Evolutionary conservation across 768 basidiomycete genomes (phyloP).

Genomic region (Gloeostereum incarnatum): DNA sequence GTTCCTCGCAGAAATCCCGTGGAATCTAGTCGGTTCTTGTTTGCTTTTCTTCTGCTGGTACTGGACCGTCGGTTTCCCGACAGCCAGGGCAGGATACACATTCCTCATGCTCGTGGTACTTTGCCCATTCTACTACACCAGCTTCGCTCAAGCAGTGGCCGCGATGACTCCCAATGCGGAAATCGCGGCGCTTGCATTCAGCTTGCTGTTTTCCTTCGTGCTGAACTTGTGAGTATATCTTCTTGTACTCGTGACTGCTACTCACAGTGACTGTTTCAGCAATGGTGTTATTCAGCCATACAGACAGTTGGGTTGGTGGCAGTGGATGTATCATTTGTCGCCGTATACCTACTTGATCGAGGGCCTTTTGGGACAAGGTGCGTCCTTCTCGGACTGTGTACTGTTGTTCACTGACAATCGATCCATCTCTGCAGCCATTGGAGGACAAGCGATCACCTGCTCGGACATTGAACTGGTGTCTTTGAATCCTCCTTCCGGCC

Average conservation of each 20-base stretch:
- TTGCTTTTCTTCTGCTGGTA: slow-evolving; percentile 63
- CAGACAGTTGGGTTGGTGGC: slow-evolving; percentile 55
- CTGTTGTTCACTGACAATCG: not conserved
- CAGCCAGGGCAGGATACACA: slow-evolving; percentile 47
- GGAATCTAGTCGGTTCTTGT: slow-evolving; percentile 49
- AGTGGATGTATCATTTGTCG: slow-evolving; percentile 56
- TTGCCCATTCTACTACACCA: slow-evolving; percentile 55
- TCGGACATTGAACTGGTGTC: slow-evolving; percentile 39
- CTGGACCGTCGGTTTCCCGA: slow-evolving; percentile 57
- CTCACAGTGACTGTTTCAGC: slow-evolving; percentile 16
- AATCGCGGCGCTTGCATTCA: slow-evolving; percentile 49
- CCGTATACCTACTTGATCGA: slow-evolving; percentile 53
- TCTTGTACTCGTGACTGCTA: not conserved
- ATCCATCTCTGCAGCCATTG: slow-evolving; percentile 22
- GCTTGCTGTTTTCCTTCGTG: slow-evolving; percentile 52
- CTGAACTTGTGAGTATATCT: slow-evolving; percentile 44
- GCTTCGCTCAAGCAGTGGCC: slow-evolving; percentile 51
- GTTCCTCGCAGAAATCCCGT: slow-evolving; percentile 49
- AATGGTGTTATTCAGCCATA: slow-evolving; percentile 65
- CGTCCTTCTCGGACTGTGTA: slow-evolving; percentile 3
- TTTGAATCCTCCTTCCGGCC: slow-evolving; percentile 42
- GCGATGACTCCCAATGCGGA: slow-evolving; percentile 52
- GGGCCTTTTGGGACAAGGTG: slow-evolving; percentile 24
- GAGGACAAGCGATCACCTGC: slow-evolving; percentile 35
- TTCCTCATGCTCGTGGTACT: slow-evolving; percentile 46